Percentiles rank a stretch among this genome's conserved stretches.
Conservation (phyloP, 2,329 filamentous ascomycete species). For the Pseudogymnoascus sp. region DNA sequence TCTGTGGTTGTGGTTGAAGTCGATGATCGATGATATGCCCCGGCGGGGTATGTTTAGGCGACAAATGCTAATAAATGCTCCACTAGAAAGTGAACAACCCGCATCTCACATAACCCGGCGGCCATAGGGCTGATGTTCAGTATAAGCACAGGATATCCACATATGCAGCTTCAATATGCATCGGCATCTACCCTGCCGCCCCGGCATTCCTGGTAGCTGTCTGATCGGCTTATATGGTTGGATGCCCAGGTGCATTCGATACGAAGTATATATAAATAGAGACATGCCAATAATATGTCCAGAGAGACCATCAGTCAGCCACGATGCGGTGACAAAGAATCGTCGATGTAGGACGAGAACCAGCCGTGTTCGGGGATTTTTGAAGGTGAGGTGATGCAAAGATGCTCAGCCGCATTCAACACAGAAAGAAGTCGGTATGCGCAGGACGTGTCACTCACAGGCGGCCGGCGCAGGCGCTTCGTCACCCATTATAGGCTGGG, state of each 20-base stretch:
- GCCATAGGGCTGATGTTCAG: neutral
- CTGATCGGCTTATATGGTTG: neutral
- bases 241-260: neutral
- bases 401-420: neutral
- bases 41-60: slow-evolving; percentile 7
- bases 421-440: neutral
- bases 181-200: neutral
- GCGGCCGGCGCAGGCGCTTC: neutral
- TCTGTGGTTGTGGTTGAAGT: neutral
- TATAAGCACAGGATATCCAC: neutral
- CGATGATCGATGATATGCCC: neutral
- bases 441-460: neutral
- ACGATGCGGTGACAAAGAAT: neutral
- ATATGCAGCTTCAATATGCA: neutral
- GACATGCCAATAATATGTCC: neutral
- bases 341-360: neutral
- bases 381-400: neutral
- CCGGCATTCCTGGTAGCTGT: neutral
- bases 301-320: neutral
- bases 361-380: neutral
- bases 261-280: neutral
- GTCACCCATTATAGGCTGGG: neutral
- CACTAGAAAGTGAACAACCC: neutral
- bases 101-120: neutral
- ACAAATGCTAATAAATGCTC: neutral